Evolutionary conservation across 1,139 yeast genomes (phyloP), one percentile per base, ranked within the genome.

Genomic region (Blastobotrys elegans): DNA sequence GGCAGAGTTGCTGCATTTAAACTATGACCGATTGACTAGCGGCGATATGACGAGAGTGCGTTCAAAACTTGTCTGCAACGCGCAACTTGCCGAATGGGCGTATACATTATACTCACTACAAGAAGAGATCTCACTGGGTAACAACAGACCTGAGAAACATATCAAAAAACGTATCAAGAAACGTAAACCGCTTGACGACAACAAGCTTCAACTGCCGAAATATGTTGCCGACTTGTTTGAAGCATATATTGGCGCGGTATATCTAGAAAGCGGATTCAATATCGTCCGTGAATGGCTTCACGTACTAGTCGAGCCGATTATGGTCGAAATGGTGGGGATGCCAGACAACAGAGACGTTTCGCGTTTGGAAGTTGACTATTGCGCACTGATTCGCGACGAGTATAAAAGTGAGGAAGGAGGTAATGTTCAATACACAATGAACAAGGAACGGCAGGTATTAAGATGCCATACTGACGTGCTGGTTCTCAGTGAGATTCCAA

Each of bases 201-300:
- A 0, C 74, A 74, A 48, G 69, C 84, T 48, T 77, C 97, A 57
- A 74, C 90, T 39, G 10, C 42, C 42, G 8, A 39, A 84, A 60
- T 71, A 80, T 3, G 72, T 73, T 58, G 90, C 95, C 0, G 95
- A 86, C 67, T 76, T 84, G 0, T 86, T 90, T 63, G 97, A 90
- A 66, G 96, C 97, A 0, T 90, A 89, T 59, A 75, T 90, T 33
- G 97, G 95, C 4, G 97, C 94, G 0, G 67, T 90, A 34, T 78
- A 80, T 11, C 72, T 81, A 37, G 95, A 86, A 54, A 14, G 21
- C 37, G 44, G 32, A 3, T 39, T 27, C 29, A 17, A 26, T 11
- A 20, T 29, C 2, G 34, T 29, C 4, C 20, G 34, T n/a, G 37
- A 31, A 6, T 40, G 37, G 36, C 17, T 32, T 13, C 68, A 75